Base-by-base conservation (phyloP, 2,329 filamentous ascomycete species). In the Chaetomium sp. region DNA sequence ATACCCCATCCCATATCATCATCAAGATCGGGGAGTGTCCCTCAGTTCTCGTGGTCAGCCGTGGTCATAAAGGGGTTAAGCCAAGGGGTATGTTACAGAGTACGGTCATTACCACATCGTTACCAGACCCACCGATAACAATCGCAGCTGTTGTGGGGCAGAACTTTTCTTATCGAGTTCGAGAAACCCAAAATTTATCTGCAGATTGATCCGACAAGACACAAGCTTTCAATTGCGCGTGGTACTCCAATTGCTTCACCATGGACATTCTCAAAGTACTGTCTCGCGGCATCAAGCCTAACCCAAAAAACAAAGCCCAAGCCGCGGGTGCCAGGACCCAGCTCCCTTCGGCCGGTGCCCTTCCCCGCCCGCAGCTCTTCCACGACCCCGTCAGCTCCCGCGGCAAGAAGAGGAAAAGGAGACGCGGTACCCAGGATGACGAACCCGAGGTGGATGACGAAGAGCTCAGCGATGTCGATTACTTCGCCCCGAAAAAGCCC, bases 261-360 rank as follows among this genome's bases (percentile, higher is more conserved):
- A 91, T 91, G 89, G 89, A 93, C 77, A 87, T 92, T 62, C 81
- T 92, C 73, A 91, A 88, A 72, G 79, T 93, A 35, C 80, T 93
- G 65, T 91, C 90, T 42, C 84, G 90, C 58, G 89, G 89, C 64
- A 87, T 86, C 3, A 91, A 90, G 57, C 49, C 60, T 81, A 81
- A 81, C 16, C 73, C 79, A 5, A 81, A 78, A 64, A 80, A 77
- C 57, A 66, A 72, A 12, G 71, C 73, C 21, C 67, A 74, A 6
- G 73, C 76, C 49, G 73, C 75, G 33, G 71, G 71, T 33, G 72
- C 75, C 33, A 67, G 77, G 23, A 71, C 78, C 3, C 83, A 81
- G 62, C 79, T 90, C 35, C 89, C 89, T 7, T 91, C 88, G 4
- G 85, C 85, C 59, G 89, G 88, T 66, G 85, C 83, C 25, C 80